Percentiles rank a stretch among this genome's conserved stretches.
phyloP scores from a whole-genome alignment of 2,329 filamentous ascomycete genomes.

The Penicillium psychrosexuale region DNA sequence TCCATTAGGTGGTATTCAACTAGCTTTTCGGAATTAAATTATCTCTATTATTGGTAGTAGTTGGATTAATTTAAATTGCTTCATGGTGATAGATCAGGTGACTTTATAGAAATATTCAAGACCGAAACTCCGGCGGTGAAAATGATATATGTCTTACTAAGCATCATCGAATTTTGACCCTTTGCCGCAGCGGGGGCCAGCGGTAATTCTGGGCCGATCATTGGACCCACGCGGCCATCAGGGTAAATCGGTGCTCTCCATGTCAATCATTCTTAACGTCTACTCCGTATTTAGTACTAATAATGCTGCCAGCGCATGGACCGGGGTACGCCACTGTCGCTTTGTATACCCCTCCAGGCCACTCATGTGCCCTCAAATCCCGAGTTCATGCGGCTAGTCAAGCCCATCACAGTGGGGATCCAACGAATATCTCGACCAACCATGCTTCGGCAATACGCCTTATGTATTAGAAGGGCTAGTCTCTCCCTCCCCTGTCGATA shows the following conservation, averaged over 20 bases:
- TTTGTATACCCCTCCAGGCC: neutral
- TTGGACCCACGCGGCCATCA: neutral
- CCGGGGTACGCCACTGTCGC: neutral
- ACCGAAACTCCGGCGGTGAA: too few relatives aligned
- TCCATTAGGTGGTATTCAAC: too few relatives aligned
- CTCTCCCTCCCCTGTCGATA: neutral
- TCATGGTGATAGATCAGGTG: too few relatives aligned
- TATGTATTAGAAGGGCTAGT: neutral
- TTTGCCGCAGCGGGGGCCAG: neutral
- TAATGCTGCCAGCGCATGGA: neutral
- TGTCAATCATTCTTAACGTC: neutral
- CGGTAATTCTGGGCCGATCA: neutral
- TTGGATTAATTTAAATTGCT: too few relatives aligned
- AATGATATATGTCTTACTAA: too few relatives aligned
- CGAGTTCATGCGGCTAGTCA: neutral
- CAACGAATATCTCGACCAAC: neutral
- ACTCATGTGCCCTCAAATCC: neutral
- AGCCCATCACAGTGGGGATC: neutral
- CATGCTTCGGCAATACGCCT: neutral
- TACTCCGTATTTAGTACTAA: neutral
- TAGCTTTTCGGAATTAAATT: too few relatives aligned
- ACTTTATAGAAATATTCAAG: too few relatives aligned
- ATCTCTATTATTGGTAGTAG: too few relatives aligned
- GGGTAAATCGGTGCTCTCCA: neutral
- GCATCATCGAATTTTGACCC: too few relatives aligned